phyloP scores from a whole-genome alignment of 495 filamentous ascomycete species.

The Podospora pseudocomata region DNA sequence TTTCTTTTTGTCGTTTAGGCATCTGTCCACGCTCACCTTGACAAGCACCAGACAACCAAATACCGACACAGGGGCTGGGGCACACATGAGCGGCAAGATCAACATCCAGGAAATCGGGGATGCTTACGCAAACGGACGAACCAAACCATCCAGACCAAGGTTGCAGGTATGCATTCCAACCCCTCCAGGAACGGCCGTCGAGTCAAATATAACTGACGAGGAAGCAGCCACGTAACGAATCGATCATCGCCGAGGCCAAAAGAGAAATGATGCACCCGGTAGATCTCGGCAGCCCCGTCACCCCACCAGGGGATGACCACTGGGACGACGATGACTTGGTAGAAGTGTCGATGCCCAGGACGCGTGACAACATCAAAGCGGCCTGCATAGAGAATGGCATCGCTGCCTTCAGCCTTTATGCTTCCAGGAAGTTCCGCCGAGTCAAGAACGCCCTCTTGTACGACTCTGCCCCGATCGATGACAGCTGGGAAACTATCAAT shows the following conservation, averaged over 20 bases:
- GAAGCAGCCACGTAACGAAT: background rate
- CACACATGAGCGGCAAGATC: background rate
- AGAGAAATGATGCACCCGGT: background rate
- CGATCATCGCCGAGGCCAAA: background rate
- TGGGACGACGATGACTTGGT: background rate
- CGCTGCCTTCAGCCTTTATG: background rate
- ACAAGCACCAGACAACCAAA: too few species aligned
- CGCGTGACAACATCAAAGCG: background rate
- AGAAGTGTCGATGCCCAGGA: background rate
- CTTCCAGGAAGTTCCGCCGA: background rate
- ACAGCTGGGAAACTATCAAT: slow-evolving; percentile 16
- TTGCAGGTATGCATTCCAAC: background rate
- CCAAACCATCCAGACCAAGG: background rate
- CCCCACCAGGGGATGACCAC: background rate
- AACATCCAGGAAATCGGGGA: background rate
- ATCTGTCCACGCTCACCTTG: background rate
- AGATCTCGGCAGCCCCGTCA: background rate
- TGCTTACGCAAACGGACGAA: background rate
- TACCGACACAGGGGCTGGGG: too few species aligned
- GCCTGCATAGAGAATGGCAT: background rate
- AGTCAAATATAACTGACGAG: background rate
- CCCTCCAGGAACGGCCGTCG: background rate
- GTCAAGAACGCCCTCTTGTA: background rate
- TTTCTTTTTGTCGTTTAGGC: background rate
- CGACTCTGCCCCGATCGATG: slow-evolving; percentile 10